These are phyloP conservation scores for Mortierella sp. DNA, from an alignment of 371 early-diverging fungal genomes.

Conservation along the genomic window DNA sequence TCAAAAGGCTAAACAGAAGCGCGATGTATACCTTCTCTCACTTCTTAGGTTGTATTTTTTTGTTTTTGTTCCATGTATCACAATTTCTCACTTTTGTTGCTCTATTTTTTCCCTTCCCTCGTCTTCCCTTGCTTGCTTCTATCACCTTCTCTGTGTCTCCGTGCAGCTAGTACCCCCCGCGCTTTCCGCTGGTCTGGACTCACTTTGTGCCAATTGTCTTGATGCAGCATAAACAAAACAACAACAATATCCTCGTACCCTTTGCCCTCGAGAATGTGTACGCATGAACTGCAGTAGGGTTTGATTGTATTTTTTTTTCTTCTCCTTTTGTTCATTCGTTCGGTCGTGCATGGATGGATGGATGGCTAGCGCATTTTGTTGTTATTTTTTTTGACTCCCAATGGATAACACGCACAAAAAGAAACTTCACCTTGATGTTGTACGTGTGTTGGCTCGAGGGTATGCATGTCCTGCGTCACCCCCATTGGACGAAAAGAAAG, in stretches of 20 bases:
- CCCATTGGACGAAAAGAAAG: background rate
- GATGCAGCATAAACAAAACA: background rate
- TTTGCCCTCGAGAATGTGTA: background rate
- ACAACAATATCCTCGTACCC: background rate
- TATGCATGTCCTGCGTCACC: constrained; percentile 2
- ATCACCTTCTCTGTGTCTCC: background rate
- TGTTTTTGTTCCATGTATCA: too few relatives aligned
- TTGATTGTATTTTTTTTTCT: background rate
- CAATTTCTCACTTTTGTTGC: background rate
- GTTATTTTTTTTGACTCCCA: background rate
- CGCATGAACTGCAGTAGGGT: background rate
- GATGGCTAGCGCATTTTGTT: background rate
- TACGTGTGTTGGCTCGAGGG: background rate
- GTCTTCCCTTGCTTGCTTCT: background rate
- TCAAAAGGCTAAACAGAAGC: too few relatives aligned
- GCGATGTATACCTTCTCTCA: too few relatives aligned
- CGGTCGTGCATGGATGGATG: background rate
- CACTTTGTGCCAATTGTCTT: too few relatives aligned
- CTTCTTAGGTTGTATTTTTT: too few relatives aligned
- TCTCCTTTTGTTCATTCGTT: background rate
- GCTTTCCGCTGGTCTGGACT: constrained; percentile 20
- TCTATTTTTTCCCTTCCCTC: background rate
- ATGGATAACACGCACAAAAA: too few relatives aligned
- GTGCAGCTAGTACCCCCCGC: background rate
- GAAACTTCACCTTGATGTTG: background rate